Evolutionary conservation across 1,284 basidiomycete genomes (phyloP).

Genomic region (Xerocomus minutiporus): DNA sequence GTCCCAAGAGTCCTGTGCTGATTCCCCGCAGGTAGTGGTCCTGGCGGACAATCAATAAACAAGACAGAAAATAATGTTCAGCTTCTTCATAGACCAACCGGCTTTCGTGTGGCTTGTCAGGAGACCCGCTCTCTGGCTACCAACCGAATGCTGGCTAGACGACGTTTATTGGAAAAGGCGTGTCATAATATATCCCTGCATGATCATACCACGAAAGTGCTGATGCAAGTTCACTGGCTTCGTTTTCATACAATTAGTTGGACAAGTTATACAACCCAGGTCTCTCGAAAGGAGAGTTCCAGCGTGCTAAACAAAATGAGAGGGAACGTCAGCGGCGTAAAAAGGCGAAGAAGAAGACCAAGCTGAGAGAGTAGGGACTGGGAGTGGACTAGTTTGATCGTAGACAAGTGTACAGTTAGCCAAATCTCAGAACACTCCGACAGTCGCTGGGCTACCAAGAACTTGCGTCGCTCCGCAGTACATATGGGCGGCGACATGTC

Average conservation of each 20-base stretch:
- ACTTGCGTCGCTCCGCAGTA: background rate
- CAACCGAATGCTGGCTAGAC: conserved; percentile 69
- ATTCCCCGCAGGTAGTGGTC: conserved; percentile 60
- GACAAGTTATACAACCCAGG: conserved; percentile 70
- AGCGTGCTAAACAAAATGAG: conserved; percentile 64
- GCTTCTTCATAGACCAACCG: conserved; percentile 72
- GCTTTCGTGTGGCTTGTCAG: conserved; percentile 73
- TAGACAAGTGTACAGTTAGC: background rate
- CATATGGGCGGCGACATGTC: conserved; percentile 16
- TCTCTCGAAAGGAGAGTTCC: conserved; percentile 63
- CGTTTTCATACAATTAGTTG: conserved; percentile 41
- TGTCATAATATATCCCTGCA: conserved; percentile 29
- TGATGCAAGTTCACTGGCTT: conserved; percentile 13
- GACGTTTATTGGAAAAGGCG: conserved; percentile 65
- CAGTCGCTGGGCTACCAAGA: background rate
- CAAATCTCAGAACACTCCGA: conserved; percentile 18
- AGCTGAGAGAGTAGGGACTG: conserved; percentile 16
- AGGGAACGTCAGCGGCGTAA: conserved; percentile 64
- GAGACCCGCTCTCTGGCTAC: conserved; percentile 69
- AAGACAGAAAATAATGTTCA: conserved; percentile 83
- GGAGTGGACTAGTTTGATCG: conserved; percentile 11
- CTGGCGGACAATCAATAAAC: conserved; percentile 82
- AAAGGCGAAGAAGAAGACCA: conserved; percentile 63
- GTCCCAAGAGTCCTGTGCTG: background rate
- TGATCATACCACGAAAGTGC: conserved; percentile 12